Conservation (phyloP, 306 rosid genomes). For the peach (Prunus persica) region Prunus_persica_NCBIv2 NC_034014.1:26499501-26500000, state of each 20-base stretch:
- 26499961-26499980: slow-evolving; percentile 46
- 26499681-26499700: slow-evolving; percentile 19
- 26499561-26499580: not conserved
- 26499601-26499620: not conserved
- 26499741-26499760: slow-evolving; percentile 28
- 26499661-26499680: no score
- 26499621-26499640: no score
- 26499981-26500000: slow-evolving; percentile 20
- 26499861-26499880: slow-evolving; percentile 65
- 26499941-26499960: slow-evolving; percentile 59
- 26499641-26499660: no score
- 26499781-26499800: not conserved
- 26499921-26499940: slow-evolving; percentile 56
- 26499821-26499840: not conserved
- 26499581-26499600: not conserved
- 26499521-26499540: not conserved
- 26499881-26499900: slow-evolving; percentile 49
- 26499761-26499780: not conserved
- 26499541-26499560: not conserved
- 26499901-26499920: slow-evolving; percentile 49
- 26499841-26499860: slow-evolving; percentile 37
- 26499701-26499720: slow-evolving; percentile 26
- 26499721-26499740: slow-evolving; percentile 1
- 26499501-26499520: not conserved
- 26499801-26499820: slow-evolving; percentile 6